A percentile compares a stretch with the other conserved stretches of the same genome.
Evolutionary conservation across 805 yeast genomes (phyloP).

Genomic region (Candida palmyrensis): DNA sequence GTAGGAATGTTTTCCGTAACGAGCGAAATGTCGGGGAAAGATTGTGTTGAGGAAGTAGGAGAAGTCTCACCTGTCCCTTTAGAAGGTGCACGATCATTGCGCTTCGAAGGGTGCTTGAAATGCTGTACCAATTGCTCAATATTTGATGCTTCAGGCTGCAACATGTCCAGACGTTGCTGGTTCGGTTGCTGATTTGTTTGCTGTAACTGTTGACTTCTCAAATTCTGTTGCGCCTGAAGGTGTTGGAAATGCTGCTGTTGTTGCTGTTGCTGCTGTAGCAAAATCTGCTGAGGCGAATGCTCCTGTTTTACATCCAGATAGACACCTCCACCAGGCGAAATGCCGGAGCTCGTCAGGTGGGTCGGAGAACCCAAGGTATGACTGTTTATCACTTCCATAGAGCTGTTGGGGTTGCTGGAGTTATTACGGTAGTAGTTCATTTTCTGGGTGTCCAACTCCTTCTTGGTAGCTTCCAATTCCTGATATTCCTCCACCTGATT

Average conservation of each 20-base stretch:
- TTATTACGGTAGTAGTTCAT: constrained; percentile 13
- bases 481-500: constrained; percentile 33
- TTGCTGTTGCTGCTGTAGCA: constrained; percentile 1
- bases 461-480: constrained; percentile 22
- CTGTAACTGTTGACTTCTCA: no score
- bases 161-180: background rate
- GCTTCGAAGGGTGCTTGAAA: constrained; percentile 14
- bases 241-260: constrained; percentile 1
- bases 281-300: background rate
- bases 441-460: constrained; percentile 18
- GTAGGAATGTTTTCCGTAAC: constrained; percentile 50
- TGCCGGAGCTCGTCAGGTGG: constrained; percentile 17
- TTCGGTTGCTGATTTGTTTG: background rate
- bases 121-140: constrained; percentile 31
- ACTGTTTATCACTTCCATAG: background rate
- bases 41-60: constrained; percentile 29
- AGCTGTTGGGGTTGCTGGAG: background rate
- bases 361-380: constrained; percentile 9
- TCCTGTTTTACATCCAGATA: constrained; percentile 10
- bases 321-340: constrained; percentile 23
- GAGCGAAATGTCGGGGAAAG: constrained; percentile 51
- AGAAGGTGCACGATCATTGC: background rate
- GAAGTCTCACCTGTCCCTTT: constrained; percentile 20
- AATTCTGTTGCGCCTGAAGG: constrained; percentile 1
- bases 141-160: constrained; percentile 16